These are phyloP conservation scores for Oxyria digyna DNA, from an alignment of 148 eudicot species.

Conservation along the genomic window DNA sequence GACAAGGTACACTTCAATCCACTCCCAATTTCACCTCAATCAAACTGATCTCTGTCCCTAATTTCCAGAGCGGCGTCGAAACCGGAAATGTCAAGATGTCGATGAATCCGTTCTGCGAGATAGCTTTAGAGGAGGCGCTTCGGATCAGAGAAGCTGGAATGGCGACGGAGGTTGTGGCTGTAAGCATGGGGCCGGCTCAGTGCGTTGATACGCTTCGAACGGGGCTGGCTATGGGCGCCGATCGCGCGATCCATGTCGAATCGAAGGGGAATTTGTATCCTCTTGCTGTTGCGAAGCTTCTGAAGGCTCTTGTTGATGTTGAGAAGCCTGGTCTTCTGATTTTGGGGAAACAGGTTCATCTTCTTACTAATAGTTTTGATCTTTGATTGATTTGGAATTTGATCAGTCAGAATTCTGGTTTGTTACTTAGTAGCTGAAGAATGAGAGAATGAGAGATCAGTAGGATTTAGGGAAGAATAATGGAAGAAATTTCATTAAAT, in stretches of 20 bases:
- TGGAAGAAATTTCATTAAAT: no score
- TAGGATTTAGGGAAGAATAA: no score
- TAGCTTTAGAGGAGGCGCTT: constrained; percentile 91
- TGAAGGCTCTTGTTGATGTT: constrained; percentile 56
- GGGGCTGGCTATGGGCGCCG: constrained; percentile 98
- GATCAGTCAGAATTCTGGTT: no score
- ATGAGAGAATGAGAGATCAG: no score
- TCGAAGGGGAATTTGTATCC: constrained; percentile 28
- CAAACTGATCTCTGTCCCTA: background rate
- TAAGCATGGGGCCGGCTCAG: constrained; percentile 72
- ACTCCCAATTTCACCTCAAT: background rate
- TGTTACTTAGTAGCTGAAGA: no score
- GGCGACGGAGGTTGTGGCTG: constrained; percentile 87
- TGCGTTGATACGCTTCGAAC: constrained; percentile 85
- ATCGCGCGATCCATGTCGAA: constrained; percentile 81
- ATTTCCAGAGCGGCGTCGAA: constrained; percentile 70
- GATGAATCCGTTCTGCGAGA: constrained; percentile 97
- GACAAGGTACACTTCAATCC: constrained; percentile 48
- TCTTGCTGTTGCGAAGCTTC: constrained; percentile 69
- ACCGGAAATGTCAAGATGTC: constrained; percentile 90
- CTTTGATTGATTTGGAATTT: background rate
- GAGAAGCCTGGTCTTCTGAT: constrained; percentile 71
- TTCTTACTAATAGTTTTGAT: background rate
- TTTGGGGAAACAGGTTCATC: constrained; percentile 78
- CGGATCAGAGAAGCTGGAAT: constrained; percentile 62